Conservation (phyloP, 2,329 filamentous ascomycete species). For the Kalmusia sp. region DNA sequence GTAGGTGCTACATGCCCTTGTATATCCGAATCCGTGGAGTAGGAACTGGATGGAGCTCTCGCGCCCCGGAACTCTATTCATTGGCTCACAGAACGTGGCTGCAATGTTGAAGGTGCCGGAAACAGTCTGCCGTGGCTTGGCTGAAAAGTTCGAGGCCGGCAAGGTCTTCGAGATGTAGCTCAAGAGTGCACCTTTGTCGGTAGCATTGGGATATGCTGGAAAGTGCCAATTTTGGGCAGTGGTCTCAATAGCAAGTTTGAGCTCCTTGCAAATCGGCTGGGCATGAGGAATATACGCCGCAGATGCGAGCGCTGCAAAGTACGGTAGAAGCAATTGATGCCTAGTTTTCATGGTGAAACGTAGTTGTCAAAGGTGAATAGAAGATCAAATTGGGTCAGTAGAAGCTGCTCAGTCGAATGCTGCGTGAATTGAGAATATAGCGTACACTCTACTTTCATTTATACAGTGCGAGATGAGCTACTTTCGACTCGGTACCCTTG, state of each 20-base stretch:
- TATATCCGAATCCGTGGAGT: not conserved
- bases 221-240: not conserved
- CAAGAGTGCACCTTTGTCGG: not conserved
- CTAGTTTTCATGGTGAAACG: not conserved
- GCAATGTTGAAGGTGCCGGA: conserved; percentile 2
- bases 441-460: too few species aligned
- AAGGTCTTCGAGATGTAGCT: not conserved
- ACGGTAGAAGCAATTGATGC: not conserved
- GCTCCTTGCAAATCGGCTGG: not conserved
- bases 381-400: too few species aligned
- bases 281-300: not conserved
- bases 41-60: conserved; percentile 3
- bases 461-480: too few species aligned
- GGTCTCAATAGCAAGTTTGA: not conserved
- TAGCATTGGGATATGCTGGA: conserved; percentile 1
- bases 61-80: not conserved
- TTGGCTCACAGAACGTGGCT: conserved; percentile 2
- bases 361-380: too few species aligned
- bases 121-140: not conserved
- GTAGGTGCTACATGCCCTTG: not conserved
- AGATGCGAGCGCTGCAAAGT: not conserved
- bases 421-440: too few species aligned
- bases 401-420: too few species aligned
- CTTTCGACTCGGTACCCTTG: too few species aligned
- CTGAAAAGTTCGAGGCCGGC: not conserved